phyloP scores from a whole-genome alignment of 768 basidiomycete species.

The Rhodosporidiobolus odoratus region DNA sequence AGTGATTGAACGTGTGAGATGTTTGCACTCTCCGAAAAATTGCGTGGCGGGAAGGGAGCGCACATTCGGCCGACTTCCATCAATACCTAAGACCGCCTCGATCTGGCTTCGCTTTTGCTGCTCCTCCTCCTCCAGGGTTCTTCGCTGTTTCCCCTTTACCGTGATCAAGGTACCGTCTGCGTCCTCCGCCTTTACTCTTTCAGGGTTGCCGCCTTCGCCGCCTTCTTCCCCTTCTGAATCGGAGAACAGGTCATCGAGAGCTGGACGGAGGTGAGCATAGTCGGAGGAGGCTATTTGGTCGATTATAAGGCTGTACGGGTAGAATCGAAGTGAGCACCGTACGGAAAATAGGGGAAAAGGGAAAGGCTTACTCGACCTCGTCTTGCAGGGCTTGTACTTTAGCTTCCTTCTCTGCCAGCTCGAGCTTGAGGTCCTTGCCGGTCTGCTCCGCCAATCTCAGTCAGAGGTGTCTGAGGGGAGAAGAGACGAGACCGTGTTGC shows the following conservation, averaged over 20 bases:
- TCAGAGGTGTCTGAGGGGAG: not conserved
- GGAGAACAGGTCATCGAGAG: constrained; percentile 30
- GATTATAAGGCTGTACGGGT: constrained; percentile 20
- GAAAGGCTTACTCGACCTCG: constrained; percentile 30
- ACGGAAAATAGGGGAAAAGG: not conserved
- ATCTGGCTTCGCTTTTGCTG: not conserved
- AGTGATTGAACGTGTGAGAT: too few species aligned
- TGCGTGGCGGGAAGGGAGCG: too few species aligned
- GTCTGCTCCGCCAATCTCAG: not conserved
- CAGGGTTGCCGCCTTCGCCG: not conserved
- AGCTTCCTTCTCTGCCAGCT: constrained; percentile 45
- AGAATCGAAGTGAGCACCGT: too few species aligned
- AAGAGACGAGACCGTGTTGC: too few species aligned
- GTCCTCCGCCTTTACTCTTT: not conserved
- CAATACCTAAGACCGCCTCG: not conserved
- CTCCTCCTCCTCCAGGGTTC: not conserved
- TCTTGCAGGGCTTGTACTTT: constrained; percentile 32
- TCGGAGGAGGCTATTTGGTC: constrained; percentile 36
- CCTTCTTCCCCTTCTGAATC: constrained; percentile 9
- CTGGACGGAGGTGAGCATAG: constrained; percentile 33
- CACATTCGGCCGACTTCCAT: not conserved
- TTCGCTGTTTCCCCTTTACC: not conserved
- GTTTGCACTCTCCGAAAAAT: too few species aligned
- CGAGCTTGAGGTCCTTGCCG: constrained; percentile 28
- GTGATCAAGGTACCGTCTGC: not conserved